Conservation (phyloP, 257 asterid species). For the Linaria vulgaris region DNA sequence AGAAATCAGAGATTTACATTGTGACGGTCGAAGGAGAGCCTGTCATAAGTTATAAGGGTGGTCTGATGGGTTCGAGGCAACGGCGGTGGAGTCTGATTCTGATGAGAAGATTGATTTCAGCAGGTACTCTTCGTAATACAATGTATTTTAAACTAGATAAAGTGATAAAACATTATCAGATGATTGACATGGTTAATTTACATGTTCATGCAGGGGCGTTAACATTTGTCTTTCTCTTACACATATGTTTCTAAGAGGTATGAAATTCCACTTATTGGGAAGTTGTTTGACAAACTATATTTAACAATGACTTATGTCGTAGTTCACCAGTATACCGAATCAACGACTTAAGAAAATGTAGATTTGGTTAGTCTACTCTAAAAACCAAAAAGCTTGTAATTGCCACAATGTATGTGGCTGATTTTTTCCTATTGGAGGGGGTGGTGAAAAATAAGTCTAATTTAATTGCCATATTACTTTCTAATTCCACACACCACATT, state of each 20-base stretch:
- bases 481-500: neutral
- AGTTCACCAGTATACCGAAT: neutral
- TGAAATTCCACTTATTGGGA: neutral
- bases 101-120: constrained; percentile 77
- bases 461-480: too few species aligned
- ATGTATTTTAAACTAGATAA: too few species aligned
- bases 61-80: constrained; percentile 88
- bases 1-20: constrained; percentile 71
- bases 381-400: too few species aligned
- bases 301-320: neutral
- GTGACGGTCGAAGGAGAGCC: constrained; percentile 95
- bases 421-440: too few species aligned
- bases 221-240: too few species aligned
- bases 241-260: neutral
- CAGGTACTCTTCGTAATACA: constrained; percentile 50
- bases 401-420: too few species aligned
- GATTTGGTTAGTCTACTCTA: neutral
- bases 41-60: constrained; percentile 84
- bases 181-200: too few species aligned
- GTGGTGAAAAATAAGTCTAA: too few species aligned
- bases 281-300: neutral
- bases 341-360: too few species aligned
- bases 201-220: too few species aligned
- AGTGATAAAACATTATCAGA: too few species aligned
- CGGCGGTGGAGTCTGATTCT: constrained; percentile 84